Base-by-base conservation (phyloP, 2,329 filamentous ascomycete genomes). In the Hymenotorrendiella dingleyae region DNA sequence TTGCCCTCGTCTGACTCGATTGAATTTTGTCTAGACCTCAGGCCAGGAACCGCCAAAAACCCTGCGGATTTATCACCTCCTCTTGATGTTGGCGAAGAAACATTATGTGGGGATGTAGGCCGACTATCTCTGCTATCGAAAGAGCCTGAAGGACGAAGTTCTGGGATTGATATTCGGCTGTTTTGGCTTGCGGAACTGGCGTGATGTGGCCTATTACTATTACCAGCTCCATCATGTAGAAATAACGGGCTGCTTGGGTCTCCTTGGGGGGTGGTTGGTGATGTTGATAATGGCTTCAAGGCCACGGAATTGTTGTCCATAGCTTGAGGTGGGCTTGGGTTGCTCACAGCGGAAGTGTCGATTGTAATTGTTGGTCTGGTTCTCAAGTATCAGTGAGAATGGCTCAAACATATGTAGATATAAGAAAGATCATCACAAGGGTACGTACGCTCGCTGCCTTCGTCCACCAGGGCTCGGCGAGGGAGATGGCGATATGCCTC, bases 51-150 rank as follows among this genome's bases (percentile, higher is more conserved):
- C 0, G 78, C 71, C 23, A 85, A 67, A 55, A 80, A 82, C 41
- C 73, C 76, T 16, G 71, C 45, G 5, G 44, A 66, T 4, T 64
- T 56, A 21, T 76, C 74, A 23, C 67, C 67, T 54, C 67, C 67
- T 52, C 71, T 73, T 16, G 69, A 64, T 9, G 72, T 71, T 2
- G 80, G 79, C 9, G 80, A 82, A 0, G 78, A 83, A 29, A 84
- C 64, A 63, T 84, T 83, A 59, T 84, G 80, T 5, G 80, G 78
- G 29, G 80, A 84, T 2, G 74, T 80, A 9, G 80, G 80, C 53
- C 78, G 67, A 54, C 76, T 80, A 34, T 78, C 76, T 48, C 69
- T 68, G 51, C 69, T 76, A 28, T 83, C 79, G 43, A 80, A 80
- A 11, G 77, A 80, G 38, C 64, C 68, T 39, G 72, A 68, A 14